These are phyloP conservation scores for Abrus precatorius DNA, from an alignment of 306 rosid genomes.

Conservation along the genomic window DNA sequence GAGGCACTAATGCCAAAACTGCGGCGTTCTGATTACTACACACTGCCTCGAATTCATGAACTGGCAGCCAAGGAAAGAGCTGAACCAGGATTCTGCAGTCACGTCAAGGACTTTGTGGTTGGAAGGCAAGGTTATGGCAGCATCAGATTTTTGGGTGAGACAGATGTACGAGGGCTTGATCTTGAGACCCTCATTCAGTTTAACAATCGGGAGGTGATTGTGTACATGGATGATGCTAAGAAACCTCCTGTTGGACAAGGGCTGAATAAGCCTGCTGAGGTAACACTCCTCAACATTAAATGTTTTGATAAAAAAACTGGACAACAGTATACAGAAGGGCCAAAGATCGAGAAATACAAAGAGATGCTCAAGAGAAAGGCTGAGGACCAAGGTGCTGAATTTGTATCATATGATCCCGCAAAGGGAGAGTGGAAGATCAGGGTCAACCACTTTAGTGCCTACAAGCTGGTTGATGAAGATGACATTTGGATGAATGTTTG, in stretches of 20 bases:
- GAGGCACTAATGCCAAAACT: slow-evolving; percentile 99
- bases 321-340: slow-evolving; percentile 76
- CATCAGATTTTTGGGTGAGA: slow-evolving; percentile 90
- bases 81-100: slow-evolving; percentile 91
- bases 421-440: slow-evolving; percentile 96
- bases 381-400: slow-evolving; percentile 93
- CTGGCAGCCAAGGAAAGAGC: slow-evolving; percentile 98
- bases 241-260: slow-evolving; percentile 98
- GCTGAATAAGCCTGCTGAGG: slow-evolving; percentile 97
- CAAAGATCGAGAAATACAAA: slow-evolving; percentile 80
- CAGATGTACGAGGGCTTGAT: slow-evolving; percentile 92
- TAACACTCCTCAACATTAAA: slow-evolving; percentile 87
- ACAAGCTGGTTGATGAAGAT: slow-evolving; percentile 63
- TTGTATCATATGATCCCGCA: slow-evolving; percentile 75
- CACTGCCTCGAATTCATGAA: slow-evolving; percentile 91
- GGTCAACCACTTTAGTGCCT: slow-evolving; percentile 84
- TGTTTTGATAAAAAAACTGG: slow-evolving; percentile 87
- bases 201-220: slow-evolving; percentile 93
- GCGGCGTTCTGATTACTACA: slow-evolving; percentile 86
- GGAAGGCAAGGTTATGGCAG: slow-evolving; percentile 94
- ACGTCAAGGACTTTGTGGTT: slow-evolving; percentile 84
- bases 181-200: slow-evolving; percentile 88
- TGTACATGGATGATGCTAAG: slow-evolving; percentile 89
- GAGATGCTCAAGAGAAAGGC: slow-evolving; percentile 95
- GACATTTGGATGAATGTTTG: slow-evolving; percentile 43